Evolutionary conservation across 78 protist genomes (phyloP).

Genomic region (slime mould (Dictyostelium discoideum)): DNA sequence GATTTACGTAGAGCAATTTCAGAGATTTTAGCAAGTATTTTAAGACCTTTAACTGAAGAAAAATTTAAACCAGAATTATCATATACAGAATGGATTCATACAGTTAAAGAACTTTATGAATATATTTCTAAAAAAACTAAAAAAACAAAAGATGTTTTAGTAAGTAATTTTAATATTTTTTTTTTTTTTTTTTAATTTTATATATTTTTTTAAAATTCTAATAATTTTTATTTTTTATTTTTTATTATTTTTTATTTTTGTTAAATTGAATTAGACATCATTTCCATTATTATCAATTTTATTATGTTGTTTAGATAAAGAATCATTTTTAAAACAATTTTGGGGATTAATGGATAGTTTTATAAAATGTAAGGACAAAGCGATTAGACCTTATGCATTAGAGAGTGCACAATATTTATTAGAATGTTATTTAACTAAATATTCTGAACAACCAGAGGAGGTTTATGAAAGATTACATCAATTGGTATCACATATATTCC

Average conservation of each 20-base stretch:
- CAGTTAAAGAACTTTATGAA: constrained; percentile 56
- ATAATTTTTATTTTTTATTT: not conserved
- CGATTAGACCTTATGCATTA: constrained; percentile 64
- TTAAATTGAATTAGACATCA: constrained; percentile 54
- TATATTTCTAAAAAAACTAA: constrained; percentile 63
- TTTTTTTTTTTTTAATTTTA: not conserved
- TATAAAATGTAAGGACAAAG: constrained; percentile 58
- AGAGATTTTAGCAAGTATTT: constrained; percentile 62
- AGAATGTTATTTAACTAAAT: constrained; percentile 72
- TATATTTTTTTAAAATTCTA: not conserved
- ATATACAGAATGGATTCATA: constrained; percentile 56
- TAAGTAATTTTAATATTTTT: not conserved
- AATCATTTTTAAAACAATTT: constrained; percentile 60
- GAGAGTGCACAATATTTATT: constrained; percentile 66
- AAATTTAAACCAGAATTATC: constrained; percentile 58
- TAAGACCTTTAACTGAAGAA: constrained; percentile 70
- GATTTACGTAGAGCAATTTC: constrained; percentile 64
- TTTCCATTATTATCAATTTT: constrained; percentile 72
- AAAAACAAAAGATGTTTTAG: constrained; percentile 44
- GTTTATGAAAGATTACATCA: constrained; percentile 70
- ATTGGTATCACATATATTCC: constrained; percentile 58
- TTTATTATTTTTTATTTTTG: not conserved
- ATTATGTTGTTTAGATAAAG: constrained; percentile 75
- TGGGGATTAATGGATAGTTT: constrained; percentile 69
- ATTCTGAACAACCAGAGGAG: constrained; percentile 73